A percentile compares a stretch with the other conserved stretches of the same genome.
Evolutionary conservation across 345 rosid species (phyloP).

Genomic region (Odontarrhena argentea): DNA sequence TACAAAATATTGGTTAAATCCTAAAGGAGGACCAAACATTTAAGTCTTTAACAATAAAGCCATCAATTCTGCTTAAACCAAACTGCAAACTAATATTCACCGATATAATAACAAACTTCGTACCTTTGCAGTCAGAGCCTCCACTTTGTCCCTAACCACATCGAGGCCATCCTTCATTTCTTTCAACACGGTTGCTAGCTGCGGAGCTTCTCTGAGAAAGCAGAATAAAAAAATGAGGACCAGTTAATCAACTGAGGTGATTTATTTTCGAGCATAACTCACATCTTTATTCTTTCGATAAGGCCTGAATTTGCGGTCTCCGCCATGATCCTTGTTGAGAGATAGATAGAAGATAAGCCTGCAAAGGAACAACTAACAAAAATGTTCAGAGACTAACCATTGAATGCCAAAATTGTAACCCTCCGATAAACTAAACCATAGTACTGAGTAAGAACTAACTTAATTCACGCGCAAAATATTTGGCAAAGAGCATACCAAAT

Average conservation of each 20-base stretch:
- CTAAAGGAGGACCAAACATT: background rate
- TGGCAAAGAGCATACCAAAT: background rate
- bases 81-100: background rate
- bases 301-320: slow-evolving; percentile 23
- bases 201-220: slow-evolving; percentile 64
- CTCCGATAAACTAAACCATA: slow-evolving; percentile 9
- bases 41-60: background rate
- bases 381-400: background rate
- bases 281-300: slow-evolving; percentile 43
- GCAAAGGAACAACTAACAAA: background rate
- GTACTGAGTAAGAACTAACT: background rate
- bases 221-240: background rate
- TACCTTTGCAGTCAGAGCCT: slow-evolving; percentile 78
- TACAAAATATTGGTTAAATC: background rate
- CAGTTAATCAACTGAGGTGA: background rate
- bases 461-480: background rate
- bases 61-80: background rate
- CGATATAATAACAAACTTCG: background rate
- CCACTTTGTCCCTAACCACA: slow-evolving; percentile 65
- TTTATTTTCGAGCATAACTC: slow-evolving; percentile 25
- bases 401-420: background rate
- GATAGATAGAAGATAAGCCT: slow-evolving; percentile 21
- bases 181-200: slow-evolving; percentile 58
- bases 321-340: slow-evolving; percentile 34
- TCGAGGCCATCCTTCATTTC: slow-evolving; percentile 87